Evolutionary conservation across 208 protist species (phyloP).

Genomic region (Crithidia mellificae): DNA sequence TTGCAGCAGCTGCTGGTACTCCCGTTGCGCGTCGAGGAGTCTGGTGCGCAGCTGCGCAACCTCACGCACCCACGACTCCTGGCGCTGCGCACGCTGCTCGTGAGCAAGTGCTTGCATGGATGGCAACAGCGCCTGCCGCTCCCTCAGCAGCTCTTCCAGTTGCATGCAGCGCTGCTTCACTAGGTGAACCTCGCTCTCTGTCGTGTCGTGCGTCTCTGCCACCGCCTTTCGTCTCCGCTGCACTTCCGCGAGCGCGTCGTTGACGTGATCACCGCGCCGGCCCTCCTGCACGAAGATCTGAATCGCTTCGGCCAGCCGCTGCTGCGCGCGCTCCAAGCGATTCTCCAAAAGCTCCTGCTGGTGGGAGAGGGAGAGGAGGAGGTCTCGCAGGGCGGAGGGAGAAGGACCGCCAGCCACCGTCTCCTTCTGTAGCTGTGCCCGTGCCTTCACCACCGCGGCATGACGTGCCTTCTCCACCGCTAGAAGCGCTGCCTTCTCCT

Average conservation of each 20-base stretch:
- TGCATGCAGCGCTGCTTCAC: conserved; percentile 25
- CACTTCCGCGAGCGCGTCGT: conserved; percentile 21
- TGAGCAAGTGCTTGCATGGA: conserved; percentile 25
- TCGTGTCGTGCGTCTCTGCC: conserved; percentile 13
- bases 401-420: conserved; percentile 18
- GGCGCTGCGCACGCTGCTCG: conserved; percentile 30
- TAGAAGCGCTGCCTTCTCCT: conserved; percentile 33
- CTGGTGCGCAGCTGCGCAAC: conserved; percentile 24
- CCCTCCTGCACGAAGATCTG: conserved; percentile 42
- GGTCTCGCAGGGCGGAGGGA: conserved; percentile 26
- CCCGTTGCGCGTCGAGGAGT: conserved; percentile 24
- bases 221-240: conserved; percentile 19
- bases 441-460: conserved; percentile 25
- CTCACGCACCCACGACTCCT: conserved; percentile 27
- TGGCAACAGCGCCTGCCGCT: conserved; percentile 22
- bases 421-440: conserved; percentile 29
- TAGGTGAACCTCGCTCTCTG: conserved; percentile 21
- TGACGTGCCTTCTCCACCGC: conserved; percentile 30
- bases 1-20: conserved; percentile 40
- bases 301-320: conserved; percentile 30
- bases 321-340: conserved; percentile 36
- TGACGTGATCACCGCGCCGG: conserved; percentile 33
- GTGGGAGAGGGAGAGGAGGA: conserved; percentile 30
- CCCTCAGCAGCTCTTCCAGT: conserved; percentile 22
- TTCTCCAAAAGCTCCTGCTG: conserved; percentile 40